Percentiles rank a stretch among this genome's conserved stretches.
phyloP scores from a whole-genome alignment of 305 asterid species.

The Solanum hybrid region DNA sequence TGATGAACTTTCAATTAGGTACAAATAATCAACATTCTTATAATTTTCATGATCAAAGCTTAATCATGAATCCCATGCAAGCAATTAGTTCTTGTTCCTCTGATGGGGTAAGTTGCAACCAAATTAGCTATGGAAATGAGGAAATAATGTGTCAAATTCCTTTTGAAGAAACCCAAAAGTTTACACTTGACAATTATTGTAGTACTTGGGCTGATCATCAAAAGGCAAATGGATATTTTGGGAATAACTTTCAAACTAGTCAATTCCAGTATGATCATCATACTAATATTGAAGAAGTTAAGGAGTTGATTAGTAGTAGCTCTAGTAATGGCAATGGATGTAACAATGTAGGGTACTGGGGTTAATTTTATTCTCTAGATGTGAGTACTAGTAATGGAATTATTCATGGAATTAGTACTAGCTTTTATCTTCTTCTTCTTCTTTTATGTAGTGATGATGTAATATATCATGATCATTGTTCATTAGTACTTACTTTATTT shows the following conservation, averaged over 20 bases:
- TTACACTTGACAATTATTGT: constrained; percentile 28
- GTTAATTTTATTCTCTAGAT: constrained; percentile 33
- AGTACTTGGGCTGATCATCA: constrained; percentile 8
- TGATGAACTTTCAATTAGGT: constrained; percentile 1
- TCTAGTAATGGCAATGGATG: constrained; percentile 2
- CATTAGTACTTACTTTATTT: background rate
- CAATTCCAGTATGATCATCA: constrained; percentile 27
- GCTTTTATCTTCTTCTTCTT: constrained; percentile 10
- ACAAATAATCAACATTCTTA: constrained; percentile 6
- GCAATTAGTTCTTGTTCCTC: constrained; percentile 38
- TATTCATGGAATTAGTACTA: constrained; percentile 5
- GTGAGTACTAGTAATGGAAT: constrained; percentile 38
- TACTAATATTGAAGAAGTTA: constrained; percentile 33
- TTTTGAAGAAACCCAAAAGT: constrained; percentile 31
- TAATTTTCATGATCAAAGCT: constrained; percentile 12
- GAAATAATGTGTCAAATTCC: background rate
- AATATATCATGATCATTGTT: background rate
- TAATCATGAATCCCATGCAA: constrained; percentile 26
- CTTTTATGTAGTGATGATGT: constrained; percentile 19
- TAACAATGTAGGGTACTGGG: constrained; percentile 9
- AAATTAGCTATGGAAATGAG: background rate
- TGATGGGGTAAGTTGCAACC: constrained; percentile 40
- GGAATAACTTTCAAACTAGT: constrained; percentile 1
- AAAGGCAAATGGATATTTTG: constrained; percentile 16
- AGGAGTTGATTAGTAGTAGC: constrained; percentile 36